These are phyloP conservation scores for Pisolithus microcarpus DNA, from an alignment of 768 basidiomycete species.

Conservation along the genomic window DNA sequence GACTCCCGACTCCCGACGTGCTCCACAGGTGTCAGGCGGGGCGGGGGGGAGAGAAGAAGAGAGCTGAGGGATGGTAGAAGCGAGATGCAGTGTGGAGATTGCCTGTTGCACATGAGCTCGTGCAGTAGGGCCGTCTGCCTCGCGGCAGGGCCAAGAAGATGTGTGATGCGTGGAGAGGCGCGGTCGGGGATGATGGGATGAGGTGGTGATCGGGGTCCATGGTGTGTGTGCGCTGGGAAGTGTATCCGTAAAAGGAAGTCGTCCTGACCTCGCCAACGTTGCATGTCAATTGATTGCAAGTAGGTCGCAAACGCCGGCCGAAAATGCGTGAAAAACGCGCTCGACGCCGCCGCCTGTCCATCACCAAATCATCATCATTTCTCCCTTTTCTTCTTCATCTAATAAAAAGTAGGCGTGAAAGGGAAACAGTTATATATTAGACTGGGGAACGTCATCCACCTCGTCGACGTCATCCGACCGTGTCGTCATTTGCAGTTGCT, in stretches of 20 bases:
- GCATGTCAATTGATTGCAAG: constrained; percentile 18
- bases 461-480: constrained; percentile 3
- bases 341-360: constrained; percentile 3
- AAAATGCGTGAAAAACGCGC: constrained; percentile 10
- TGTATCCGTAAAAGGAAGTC: constrained; percentile 9
- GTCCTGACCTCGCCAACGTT: constrained; percentile 25
- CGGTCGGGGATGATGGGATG: constrained; percentile 11
- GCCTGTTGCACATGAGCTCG: not conserved
- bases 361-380: not conserved
- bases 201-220: constrained; percentile 16
- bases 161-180: constrained; percentile 10
- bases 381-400: too few species aligned
- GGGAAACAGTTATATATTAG: not conserved
- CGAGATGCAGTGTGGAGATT: constrained; percentile 2
- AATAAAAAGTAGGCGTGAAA: not conserved
- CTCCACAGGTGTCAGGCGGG: not conserved
- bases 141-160: constrained; percentile 17
- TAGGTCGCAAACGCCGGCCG: constrained; percentile 20
- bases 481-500: too few species aligned
- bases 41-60: not conserved
- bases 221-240: constrained; percentile 6
- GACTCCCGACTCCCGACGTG: too few species aligned
- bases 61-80: not conserved
- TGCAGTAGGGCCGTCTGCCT: not conserved
- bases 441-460: constrained; percentile 1